phyloP scores from a whole-genome alignment of 2,329 filamentous ascomycete genomes.

The Ophiostoma sp. region DNA sequence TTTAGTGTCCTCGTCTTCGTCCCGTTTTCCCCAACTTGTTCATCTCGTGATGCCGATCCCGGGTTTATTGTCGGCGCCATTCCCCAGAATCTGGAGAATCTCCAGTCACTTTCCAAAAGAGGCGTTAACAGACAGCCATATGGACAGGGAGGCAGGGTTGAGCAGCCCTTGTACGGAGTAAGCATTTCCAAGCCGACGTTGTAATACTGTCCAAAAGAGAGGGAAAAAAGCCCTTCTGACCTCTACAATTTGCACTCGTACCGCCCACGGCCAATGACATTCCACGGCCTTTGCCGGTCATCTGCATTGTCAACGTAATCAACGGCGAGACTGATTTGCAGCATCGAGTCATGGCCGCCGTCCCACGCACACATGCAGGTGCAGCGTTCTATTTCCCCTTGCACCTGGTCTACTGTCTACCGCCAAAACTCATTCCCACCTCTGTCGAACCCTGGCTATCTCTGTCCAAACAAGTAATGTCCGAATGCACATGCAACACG shows the following conservation, averaged over 20 bases:
- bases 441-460: neutral
- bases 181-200: neutral
- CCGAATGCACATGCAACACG: neutral
- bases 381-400: neutral
- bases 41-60: constrained; percentile 7
- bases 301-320: neutral
- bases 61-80: constrained; percentile 5
- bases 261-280: neutral
- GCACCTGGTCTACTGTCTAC: neutral
- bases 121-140: neutral
- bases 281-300: neutral
- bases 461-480: neutral
- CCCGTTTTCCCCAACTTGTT: neutral
- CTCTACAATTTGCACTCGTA: neutral
- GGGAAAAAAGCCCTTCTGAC: neutral
- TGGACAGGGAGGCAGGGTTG: neutral
- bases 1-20: neutral
- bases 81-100: neutral
- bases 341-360: neutral
- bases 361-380: neutral
- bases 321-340: neutral
- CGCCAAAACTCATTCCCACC: no score
- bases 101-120: neutral
- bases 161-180: neutral
- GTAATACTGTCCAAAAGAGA: neutral